A percentile compares a stretch with the other conserved stretches of the same genome.
Evolutionary conservation across 768 basidiomycete genomes (phyloP).

Genomic region (Leccinum barrowsii): DNA sequence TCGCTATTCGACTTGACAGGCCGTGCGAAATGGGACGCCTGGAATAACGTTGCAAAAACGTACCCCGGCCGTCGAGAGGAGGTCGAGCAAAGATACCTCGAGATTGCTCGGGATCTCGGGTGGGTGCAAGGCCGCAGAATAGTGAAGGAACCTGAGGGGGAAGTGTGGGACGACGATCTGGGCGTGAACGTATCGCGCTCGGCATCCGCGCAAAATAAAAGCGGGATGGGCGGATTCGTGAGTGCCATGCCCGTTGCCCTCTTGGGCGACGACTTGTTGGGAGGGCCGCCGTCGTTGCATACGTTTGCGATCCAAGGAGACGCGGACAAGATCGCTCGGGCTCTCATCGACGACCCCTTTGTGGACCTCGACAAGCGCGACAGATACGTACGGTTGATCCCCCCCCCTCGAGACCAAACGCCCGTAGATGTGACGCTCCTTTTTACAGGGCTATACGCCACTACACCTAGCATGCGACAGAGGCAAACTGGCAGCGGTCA

Average conservation of each 20-base stretch:
- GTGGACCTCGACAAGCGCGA: slow-evolving; percentile 59
- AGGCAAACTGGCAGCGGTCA: slow-evolving; percentile 57
- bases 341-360: slow-evolving; percentile 41
- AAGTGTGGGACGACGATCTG: slow-evolving; percentile 45
- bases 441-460: slow-evolving; percentile 76
- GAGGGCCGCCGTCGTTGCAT: slow-evolving; percentile 47
- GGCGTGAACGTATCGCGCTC: slow-evolving; percentile 22
- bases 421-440: slow-evolving; percentile 3
- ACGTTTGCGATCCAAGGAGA: slow-evolving; percentile 61
- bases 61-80: slow-evolving; percentile 42
- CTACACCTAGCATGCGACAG: slow-evolving; percentile 86
- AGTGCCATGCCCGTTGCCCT: slow-evolving; percentile 52
- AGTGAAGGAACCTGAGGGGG: slow-evolving; percentile 18
- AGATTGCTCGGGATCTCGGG: slow-evolving; percentile 64
- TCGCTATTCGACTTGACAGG: slow-evolving; percentile 77
- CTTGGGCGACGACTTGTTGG: slow-evolving; percentile 34
- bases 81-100: slow-evolving; percentile 64
- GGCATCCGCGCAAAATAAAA: slow-evolving; percentile 25
- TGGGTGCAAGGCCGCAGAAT: slow-evolving; percentile 47
- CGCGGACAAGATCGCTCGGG: slow-evolving; percentile 38
- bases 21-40: slow-evolving; percentile 87
- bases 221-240: slow-evolving; percentile 55
- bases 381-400: slow-evolving; percentile 61
- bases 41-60: slow-evolving; percentile 50
- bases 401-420: not conserved